These are phyloP conservation scores for Clonostachys rhizophaga DNA, from an alignment of 2,329 filamentous ascomycete species.

Conservation along the genomic window DNA sequence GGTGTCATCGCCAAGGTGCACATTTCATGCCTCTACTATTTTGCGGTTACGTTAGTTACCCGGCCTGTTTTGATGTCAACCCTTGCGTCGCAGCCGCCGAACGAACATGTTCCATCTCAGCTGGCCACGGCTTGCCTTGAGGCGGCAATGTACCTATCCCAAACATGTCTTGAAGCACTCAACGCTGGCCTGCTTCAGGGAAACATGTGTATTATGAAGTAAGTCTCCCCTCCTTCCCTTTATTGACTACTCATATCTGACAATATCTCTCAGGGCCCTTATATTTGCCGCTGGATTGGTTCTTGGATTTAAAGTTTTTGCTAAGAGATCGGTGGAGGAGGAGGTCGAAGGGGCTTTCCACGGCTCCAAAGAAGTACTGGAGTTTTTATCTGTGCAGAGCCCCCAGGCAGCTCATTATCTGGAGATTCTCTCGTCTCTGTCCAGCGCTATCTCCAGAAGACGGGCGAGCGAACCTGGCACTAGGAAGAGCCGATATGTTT, in stretches of 20 bases:
- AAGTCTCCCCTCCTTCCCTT: conserved; percentile 11
- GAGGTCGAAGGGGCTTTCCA: conserved; percentile 43
- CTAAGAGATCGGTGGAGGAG: conserved; percentile 34
- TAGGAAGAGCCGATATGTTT: conserved; percentile 17
- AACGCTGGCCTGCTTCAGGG: conserved; percentile 36
- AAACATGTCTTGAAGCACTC: conserved; percentile 44
- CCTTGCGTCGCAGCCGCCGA: conserved; percentile 29
- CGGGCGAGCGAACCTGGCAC: conserved; percentile 14
- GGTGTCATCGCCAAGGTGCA: conserved; percentile 44
- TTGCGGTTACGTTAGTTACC: conserved; percentile 52
- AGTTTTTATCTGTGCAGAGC: conserved; percentile 38
- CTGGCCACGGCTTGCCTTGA: conserved; percentile 50
- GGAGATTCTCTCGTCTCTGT: conserved; percentile 45
- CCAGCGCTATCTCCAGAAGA: conserved; percentile 36
- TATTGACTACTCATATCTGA: background rate
- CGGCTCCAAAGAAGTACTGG: conserved; percentile 43
- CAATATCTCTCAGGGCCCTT: conserved; percentile 30
- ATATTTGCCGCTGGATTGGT: conserved; percentile 53
- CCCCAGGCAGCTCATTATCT: conserved; percentile 53
- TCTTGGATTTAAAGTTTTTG: conserved; percentile 51
- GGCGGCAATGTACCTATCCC: conserved; percentile 48
- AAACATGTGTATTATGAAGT: conserved; percentile 59
- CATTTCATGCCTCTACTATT: conserved; percentile 53
- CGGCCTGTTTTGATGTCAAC: conserved; percentile 49
- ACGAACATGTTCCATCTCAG: conserved; percentile 17